Evolutionary conservation across 2,329 filamentous ascomycete species (phyloP), one percentile per base, ranked within the genome.

Genomic region (Endothia cerciana): DNA sequence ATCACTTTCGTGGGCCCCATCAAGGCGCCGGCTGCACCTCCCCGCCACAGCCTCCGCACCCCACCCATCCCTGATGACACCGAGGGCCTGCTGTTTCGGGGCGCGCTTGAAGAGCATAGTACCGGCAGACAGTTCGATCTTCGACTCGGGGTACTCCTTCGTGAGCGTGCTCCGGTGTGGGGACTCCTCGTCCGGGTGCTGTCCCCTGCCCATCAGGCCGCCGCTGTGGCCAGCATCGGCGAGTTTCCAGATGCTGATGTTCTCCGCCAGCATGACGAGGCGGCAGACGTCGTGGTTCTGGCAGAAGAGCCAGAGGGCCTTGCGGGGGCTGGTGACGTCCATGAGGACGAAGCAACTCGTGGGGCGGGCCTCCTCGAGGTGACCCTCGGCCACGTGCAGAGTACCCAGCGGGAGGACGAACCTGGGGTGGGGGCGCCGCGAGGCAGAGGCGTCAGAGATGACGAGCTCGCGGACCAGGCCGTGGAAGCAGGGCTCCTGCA

Each of bases 401-500:
- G 51, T 59, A 19, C 65, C 65, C 28, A 65, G 58, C n/a, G 58
- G 65, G n/a, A 67, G 19, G 17, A 67, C 43, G n/a, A 30, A 45
- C 8, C 2, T 22, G 33, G 49, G 40, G 11, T 8, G 6, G 17
- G 36, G 6, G 2, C 19, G 22, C 3, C 15, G 5, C 15, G 45
- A 17, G 3, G 3, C 19, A 25, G 30, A 1, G 1, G n/a, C 25
- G 11, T 59, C 17, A 5, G 6, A 40, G 41, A 38, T 15, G 49
- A 62, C n/a, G 0, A 65, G 17, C 45, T 40, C 51, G 15, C 62
- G 49, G 22, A 67, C 2, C 30, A 62, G 22, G 47, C 60, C 60
- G 36, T 40, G 28, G 33, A 53, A 62, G 10, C 28, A 7, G 19
- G 43, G 30, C 22, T 10, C 5, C 25, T 17, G 0, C 4, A 11